Percentiles rank a stretch among this genome's conserved stretches.
phyloP scores from a whole-genome alignment of 192 early-diverging fungal genomes.

The Geosiphon pyriformis region DNA sequence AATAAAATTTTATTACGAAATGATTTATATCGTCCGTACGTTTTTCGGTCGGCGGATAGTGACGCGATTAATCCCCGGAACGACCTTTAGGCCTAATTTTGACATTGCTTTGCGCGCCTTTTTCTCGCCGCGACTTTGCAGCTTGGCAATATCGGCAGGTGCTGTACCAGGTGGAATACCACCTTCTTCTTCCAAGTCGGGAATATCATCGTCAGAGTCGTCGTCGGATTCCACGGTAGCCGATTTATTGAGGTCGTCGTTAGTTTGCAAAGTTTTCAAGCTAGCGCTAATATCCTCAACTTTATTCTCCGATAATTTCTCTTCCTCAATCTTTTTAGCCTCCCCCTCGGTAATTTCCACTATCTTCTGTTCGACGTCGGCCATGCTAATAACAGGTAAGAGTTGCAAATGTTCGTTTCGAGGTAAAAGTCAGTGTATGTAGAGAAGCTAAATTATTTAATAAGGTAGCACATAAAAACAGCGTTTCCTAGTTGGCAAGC shows the following conservation, averaged over 20 bases:
- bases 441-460: too few species aligned
- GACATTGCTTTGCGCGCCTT: constrained; percentile 96
- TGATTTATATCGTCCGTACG: constrained; percentile 35
- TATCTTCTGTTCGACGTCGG: background rate
- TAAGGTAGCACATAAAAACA: too few species aligned
- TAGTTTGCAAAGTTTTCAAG: background rate
- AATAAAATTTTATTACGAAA: background rate
- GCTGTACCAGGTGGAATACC: constrained; percentile 3
- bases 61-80: constrained; percentile 83
- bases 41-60: constrained; percentile 78
- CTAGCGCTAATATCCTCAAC: background rate
- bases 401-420: too few species aligned
- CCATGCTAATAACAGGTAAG: background rate
- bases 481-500: too few species aligned
- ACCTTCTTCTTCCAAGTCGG: constrained; percentile 34
- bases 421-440: too few species aligned
- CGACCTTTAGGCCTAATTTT: constrained; percentile 85
- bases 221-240: constrained; percentile 29
- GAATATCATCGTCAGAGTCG: constrained; percentile 35
- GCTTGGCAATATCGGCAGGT: constrained; percentile 26
- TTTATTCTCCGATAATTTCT: background rate
- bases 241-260: constrained; percentile 1
- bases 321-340: background rate
- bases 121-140: constrained; percentile 81
- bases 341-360: constrained; percentile 4